phyloP scores from a whole-genome alignment of 2,329 filamentous ascomycete species.

The Penicillium sp. region DNA sequence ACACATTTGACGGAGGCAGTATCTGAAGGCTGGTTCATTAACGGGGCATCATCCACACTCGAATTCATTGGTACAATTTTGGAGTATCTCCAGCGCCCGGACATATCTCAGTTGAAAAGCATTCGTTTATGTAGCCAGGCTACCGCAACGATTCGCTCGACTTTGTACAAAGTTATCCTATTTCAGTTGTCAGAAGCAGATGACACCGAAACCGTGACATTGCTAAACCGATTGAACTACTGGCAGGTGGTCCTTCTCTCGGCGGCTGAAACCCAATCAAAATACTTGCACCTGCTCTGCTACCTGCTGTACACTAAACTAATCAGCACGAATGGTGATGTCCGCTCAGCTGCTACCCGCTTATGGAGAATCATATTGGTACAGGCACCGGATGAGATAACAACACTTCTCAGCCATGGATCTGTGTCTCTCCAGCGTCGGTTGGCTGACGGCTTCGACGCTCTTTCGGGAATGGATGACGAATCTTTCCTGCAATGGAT shows the following conservation, averaged over 20 bases:
- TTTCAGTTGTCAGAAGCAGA: constrained; percentile 82
- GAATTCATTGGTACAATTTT: constrained; percentile 83
- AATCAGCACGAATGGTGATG: constrained; percentile 64
- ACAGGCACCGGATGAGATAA: constrained; percentile 83
- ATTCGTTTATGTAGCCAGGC: constrained; percentile 89
- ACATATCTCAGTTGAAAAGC: constrained; percentile 76
- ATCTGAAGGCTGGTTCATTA: constrained; percentile 95
- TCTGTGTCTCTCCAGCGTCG: constrained; percentile 69
- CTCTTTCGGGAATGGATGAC: constrained; percentile 83
- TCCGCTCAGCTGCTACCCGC: constrained; percentile 75
- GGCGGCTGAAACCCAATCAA: constrained; percentile 73
- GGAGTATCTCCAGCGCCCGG: constrained; percentile 84
- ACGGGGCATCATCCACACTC: constrained; percentile 77
- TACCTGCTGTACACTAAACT: constrained; percentile 91
- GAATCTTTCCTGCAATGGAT: constrained; percentile 86
- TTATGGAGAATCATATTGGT: constrained; percentile 91
- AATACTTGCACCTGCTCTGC: constrained; percentile 81
- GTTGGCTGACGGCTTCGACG: constrained; percentile 74
- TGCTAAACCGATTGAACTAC: constrained; percentile 84
- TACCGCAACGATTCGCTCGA: constrained; percentile 70
- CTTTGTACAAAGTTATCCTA: constrained; percentile 76
- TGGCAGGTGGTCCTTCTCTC: constrained; percentile 92
- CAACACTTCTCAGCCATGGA: constrained; percentile 69
- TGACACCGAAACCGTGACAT: constrained; percentile 65
- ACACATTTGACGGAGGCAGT: constrained; percentile 83